These are phyloP conservation scores for Bryoerythrophyllum caledonicum DNA, from an alignment of 225 moss, liverwort and hornwort genomes.

Conservation along the genomic window DNA sequence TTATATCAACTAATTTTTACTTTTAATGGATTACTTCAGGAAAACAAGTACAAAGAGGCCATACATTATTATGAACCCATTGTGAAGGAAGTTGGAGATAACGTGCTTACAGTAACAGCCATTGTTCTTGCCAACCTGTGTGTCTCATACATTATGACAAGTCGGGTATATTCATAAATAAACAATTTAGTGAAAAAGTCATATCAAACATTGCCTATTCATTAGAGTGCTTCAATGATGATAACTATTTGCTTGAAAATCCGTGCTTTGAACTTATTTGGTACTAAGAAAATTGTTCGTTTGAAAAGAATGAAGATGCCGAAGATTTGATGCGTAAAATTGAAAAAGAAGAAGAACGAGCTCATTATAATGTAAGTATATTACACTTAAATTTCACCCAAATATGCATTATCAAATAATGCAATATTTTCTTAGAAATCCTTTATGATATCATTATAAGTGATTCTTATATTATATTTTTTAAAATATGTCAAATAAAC, in stretches of 20 bases:
- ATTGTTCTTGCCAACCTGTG: constrained; percentile 93
- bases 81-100: constrained; percentile 54
- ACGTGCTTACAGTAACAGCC: constrained; percentile 59
- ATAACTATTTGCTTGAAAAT: neutral
- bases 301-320: constrained; percentile 81
- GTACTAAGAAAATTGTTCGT: neutral
- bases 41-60: constrained; percentile 81
- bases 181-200: neutral
- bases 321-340: constrained; percentile 91
- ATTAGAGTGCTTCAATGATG: constrained; percentile 1
- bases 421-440: no score
- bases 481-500: no score
- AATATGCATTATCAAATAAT: no score
- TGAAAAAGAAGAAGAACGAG: constrained; percentile 89
- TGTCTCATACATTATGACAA: constrained; percentile 88
- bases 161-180: constrained; percentile 37
- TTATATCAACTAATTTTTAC: neutral
- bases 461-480: no score
- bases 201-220: neutral
- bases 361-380: constrained; percentile 61
- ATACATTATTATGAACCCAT: constrained; percentile 90
- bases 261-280: neutral
- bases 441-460: no score
- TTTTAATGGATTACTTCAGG: constrained; percentile 25
- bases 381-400: no score